phyloP scores from a whole-genome alignment of 2,329 filamentous ascomycete genomes.

The Exophiala xenobiotica region DNA sequence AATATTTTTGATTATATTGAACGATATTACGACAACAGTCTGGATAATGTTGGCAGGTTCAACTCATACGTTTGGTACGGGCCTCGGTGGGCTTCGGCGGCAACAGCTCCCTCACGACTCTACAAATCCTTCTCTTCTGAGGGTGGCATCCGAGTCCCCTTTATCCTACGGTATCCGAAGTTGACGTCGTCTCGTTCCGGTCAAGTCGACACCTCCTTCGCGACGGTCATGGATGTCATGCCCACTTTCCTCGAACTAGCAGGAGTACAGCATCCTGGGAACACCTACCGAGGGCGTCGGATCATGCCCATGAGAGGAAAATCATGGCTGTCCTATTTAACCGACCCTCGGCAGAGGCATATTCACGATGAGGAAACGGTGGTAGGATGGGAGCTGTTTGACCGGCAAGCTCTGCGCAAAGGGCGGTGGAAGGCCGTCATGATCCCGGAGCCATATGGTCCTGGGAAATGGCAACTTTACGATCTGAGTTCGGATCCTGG shows the following conservation, averaged over 20 bases:
- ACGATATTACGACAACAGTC: constrained; percentile 40
- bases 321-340: constrained; percentile 35
- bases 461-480: constrained; percentile 64
- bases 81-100: constrained; percentile 36
- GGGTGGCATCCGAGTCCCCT: constrained; percentile 34
- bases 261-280: constrained; percentile 33
- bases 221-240: constrained; percentile 39
- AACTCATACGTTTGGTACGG: constrained; percentile 42
- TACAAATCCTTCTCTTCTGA: constrained; percentile 33
- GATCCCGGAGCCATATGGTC: constrained; percentile 65
- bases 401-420: constrained; percentile 62
- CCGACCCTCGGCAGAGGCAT: constrained; percentile 26
- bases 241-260: constrained; percentile 40
- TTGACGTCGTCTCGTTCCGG: neutral
- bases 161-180: constrained; percentile 23
- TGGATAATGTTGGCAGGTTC: constrained; percentile 38
- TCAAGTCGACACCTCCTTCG: constrained; percentile 24
- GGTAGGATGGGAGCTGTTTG: constrained; percentile 39
- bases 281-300: constrained; percentile 33
- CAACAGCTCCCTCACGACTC: constrained; percentile 32
- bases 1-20: constrained; percentile 35
- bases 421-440: constrained; percentile 87
- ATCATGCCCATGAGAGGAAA: constrained; percentile 37
- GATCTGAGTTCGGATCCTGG: constrained; percentile 73
- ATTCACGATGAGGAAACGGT: constrained; percentile 33